Base-by-base conservation (phyloP, 2,329 filamentous ascomycete species). In the Penicillium sp. region DNA sequence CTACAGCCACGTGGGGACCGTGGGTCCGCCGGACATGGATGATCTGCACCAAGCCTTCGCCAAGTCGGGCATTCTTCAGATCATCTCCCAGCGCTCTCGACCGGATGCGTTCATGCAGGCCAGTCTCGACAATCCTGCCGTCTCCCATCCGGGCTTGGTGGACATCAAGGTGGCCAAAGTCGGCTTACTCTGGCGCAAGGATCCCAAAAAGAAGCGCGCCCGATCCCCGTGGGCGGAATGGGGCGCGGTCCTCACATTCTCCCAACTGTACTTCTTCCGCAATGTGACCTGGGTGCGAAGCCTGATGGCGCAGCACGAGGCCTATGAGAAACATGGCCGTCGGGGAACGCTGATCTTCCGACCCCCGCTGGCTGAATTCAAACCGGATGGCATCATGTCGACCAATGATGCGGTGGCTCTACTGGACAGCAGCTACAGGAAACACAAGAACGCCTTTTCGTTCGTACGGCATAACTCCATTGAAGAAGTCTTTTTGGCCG, bases 151-250 rank as follows among this genome's bases (percentile, higher is more conserved):
- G 3, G 93, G 93, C 9, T 86, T 98, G 49, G 91, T 98, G 9
- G 91, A 97, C 68, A 95, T 98, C 64, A 95, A 95, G 59, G 86
- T 97, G 39, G 95, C 91, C 39, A 98, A 97, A 68, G 90, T 98
- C 43, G 93, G 93, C 4, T 74, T 95, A 1, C 68, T 98, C 29
- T 98, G 93, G 93, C 83, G 93, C 39, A 98, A 98, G 66, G 90
- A 95, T 55, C 74, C 79, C 1, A 96, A 95, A 72, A 95, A 91
- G 71, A 91, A 93, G 72, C 95, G 94, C 69, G 86, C 90, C 0
- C 81, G 91, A 38, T 96, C 91, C 9, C 91, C 93, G 1, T 98
- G 93, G 93, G 91, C 96, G 65, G 93, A 98, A 76, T 98, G 93
- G 93, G 93, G 93, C 45, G 93, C 90, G 25, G 86, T 98, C 49